A percentile compares a stretch with the other conserved stretches of the same genome.
Evolutionary conservation across 306 rosid genomes (phyloP).

Genomic region (Astragalus membranaceus): DNA sequence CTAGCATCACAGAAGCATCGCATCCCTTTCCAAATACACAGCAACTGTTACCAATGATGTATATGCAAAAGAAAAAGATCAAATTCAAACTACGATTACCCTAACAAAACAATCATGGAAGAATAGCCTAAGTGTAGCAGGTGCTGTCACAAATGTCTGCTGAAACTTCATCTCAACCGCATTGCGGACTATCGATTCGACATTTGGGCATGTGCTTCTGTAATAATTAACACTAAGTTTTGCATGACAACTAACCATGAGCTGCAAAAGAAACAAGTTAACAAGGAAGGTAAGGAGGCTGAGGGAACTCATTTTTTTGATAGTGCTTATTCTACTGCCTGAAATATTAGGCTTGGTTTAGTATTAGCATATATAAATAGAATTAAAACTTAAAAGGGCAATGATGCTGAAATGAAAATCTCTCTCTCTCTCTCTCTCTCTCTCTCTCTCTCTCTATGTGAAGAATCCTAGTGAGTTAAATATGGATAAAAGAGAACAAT

Average conservation of each 20-base stretch:
- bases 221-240: constrained; percentile 45
- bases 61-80: not conserved
- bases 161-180: too few species aligned
- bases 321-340: not conserved
- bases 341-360: too few species aligned
- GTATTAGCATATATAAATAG: too few species aligned
- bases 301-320: constrained; percentile 29
- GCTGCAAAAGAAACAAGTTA: constrained; percentile 28
- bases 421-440: too few species aligned
- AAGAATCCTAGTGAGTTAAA: constrained; percentile 15
- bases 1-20: constrained; percentile 80
- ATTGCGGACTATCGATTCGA: too few species aligned
- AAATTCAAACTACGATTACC: constrained; percentile 30
- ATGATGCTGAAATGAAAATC: not conserved
- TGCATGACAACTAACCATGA: constrained; percentile 22
- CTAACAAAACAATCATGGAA: constrained; percentile 85
- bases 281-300: constrained; percentile 17
- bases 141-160: constrained; percentile 68
- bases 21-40: constrained; percentile 51
- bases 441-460: not conserved
- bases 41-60: not conserved
- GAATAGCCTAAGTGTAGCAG: constrained; percentile 81
- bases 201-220: too few species aligned
- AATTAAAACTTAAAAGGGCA: too few species aligned
- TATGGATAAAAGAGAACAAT: constrained; percentile 12